A percentile compares a stretch with the other conserved stretches of the same genome.
These are phyloP conservation scores for Grigorovia transvaalensis DNA, from an alignment of 805 yeast genomes.

Conservation along the genomic window DNA sequence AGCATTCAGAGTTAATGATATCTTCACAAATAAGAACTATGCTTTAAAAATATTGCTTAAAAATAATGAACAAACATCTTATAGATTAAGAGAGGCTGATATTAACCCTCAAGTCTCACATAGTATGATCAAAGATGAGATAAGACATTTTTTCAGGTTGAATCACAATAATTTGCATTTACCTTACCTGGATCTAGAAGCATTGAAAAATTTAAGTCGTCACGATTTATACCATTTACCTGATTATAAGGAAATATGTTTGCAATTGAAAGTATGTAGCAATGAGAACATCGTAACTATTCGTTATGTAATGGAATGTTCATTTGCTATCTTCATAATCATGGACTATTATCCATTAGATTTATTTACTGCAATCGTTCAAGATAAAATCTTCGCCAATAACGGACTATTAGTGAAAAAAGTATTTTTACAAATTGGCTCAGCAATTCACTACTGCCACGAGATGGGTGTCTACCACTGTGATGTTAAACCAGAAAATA, in stretches of 20 bases:
- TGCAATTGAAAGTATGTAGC: slow-evolving; percentile 64
- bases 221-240: slow-evolving; percentile 28
- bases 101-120: neutral
- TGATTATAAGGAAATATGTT: slow-evolving; percentile 52
- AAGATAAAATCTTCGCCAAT: slow-evolving; percentile 47
- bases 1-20: slow-evolving; percentile 60
- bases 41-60: slow-evolving; percentile 69
- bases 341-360: slow-evolving; percentile 89
- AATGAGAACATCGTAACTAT: slow-evolving; percentile 74
- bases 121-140: slow-evolving; percentile 5
- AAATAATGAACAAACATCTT: slow-evolving; percentile 1
- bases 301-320: slow-evolving; percentile 58
- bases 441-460: slow-evolving; percentile 78
- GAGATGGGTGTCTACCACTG: slow-evolving; percentile 80
- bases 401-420: slow-evolving; percentile 43
- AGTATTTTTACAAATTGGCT: slow-evolving; percentile 66
- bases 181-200: slow-evolving; percentile 24
- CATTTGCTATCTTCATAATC: slow-evolving; percentile 51
- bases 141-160: slow-evolving; percentile 16
- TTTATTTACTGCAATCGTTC: slow-evolving; percentile 76
- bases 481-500: slow-evolving; percentile 92
- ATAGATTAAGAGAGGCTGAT: slow-evolving; percentile 9
- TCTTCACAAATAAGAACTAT: slow-evolving; percentile 36
- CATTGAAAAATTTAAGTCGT: slow-evolving; percentile 25
- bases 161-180: slow-evolving; percentile 18